A percentile compares a stretch with the other conserved stretches of the same genome.
phyloP scores from a whole-genome alignment of 176 grass and related monocot genomes.

The Raddia guianensis region DNA sequence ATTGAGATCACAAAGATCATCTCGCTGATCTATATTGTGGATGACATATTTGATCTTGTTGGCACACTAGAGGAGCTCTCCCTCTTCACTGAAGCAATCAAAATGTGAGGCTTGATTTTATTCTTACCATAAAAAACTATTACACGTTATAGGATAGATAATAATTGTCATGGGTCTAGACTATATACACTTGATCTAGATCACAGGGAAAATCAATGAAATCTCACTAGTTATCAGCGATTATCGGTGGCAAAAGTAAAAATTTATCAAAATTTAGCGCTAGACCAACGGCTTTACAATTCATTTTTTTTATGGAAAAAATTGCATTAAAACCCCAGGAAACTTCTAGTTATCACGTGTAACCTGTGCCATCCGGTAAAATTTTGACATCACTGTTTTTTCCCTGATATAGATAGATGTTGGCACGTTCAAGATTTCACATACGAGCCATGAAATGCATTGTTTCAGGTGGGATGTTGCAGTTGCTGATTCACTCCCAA shows the following conservation, averaged over 20 bases:
- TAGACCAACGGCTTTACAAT: too few species aligned
- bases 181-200: background rate
- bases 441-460: background rate
- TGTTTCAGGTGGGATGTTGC: conserved; percentile 53
- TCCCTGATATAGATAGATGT: background rate
- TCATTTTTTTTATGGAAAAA: too few species aligned
- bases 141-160: background rate
- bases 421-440: background rate
- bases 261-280: too few species aligned
- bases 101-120: conserved; percentile 38
- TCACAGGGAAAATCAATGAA: too few species aligned
- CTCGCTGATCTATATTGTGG: conserved; percentile 65
- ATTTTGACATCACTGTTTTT: too few species aligned
- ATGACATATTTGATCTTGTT: conserved; percentile 74
- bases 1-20: conserved; percentile 58
- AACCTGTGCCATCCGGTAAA: too few species aligned
- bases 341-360: too few species aligned
- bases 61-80: conserved; percentile 55
- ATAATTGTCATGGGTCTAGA: background rate
- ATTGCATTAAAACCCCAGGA: too few species aligned
- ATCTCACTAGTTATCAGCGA: too few species aligned
- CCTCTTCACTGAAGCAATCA: conserved; percentile 50
- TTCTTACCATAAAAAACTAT: background rate
- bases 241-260: too few species aligned
- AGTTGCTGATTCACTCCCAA: conserved; percentile 46